These are phyloP conservation scores for Colletotrichum shisoi DNA, from an alignment of 2,329 filamentous ascomycete genomes.

Conservation along the genomic window DNA sequence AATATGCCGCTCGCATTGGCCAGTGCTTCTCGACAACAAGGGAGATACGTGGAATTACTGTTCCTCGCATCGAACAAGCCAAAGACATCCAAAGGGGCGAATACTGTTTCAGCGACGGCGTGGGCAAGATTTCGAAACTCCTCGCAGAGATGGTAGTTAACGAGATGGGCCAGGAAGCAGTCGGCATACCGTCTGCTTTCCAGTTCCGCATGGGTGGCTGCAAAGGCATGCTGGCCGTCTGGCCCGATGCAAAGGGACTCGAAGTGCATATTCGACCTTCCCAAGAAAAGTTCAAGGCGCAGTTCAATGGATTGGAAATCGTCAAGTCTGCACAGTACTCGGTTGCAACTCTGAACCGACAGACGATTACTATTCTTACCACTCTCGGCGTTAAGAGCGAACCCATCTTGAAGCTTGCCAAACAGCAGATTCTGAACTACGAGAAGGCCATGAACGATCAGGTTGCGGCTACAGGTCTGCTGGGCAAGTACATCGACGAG, in stretches of 20 bases:
- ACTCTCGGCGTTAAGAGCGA: constrained; percentile 73
- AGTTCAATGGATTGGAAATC: constrained; percentile 79
- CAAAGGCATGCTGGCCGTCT: constrained; percentile 86
- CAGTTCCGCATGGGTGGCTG: constrained; percentile 93
- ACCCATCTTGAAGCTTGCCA: constrained; percentile 73
- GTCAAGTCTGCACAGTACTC: constrained; percentile 81
- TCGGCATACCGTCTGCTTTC: constrained; percentile 76
- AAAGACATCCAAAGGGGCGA: constrained; percentile 74
- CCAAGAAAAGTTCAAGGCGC: constrained; percentile 84
- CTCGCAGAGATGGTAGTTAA: constrained; percentile 76
- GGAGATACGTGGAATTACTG: constrained; percentile 70
- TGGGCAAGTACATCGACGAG: constrained; percentile 81
- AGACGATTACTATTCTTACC: constrained; percentile 86
- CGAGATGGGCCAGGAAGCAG: constrained; percentile 68
- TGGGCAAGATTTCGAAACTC: constrained; percentile 87
- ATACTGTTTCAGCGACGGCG: constrained; percentile 86
- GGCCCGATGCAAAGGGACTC: constrained; percentile 69
- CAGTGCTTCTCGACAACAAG: constrained; percentile 96
- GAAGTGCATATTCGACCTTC: constrained; percentile 83
- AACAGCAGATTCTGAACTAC: constrained; percentile 72
- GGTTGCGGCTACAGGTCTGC: constrained; percentile 68
- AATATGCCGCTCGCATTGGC: constrained; percentile 86
- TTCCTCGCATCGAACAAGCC: constrained; percentile 67
- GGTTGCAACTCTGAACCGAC: constrained; percentile 83
- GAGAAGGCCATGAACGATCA: constrained; percentile 74